These are phyloP conservation scores for Xylariaceae sp. DNA, from an alignment of 2,329 filamentous ascomycete species.

Conservation along the genomic window DNA sequence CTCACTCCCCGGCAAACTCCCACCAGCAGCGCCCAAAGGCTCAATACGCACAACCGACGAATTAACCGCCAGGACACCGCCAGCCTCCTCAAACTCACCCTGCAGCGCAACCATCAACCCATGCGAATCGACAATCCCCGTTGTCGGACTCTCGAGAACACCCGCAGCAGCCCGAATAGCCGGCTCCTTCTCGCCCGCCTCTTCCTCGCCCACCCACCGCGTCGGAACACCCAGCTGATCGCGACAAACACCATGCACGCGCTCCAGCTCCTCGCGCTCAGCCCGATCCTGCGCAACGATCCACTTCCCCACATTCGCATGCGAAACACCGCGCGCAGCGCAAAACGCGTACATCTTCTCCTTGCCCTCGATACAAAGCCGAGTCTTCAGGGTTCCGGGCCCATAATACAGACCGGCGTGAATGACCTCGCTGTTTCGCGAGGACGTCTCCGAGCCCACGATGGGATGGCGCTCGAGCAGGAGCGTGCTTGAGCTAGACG, in stretches of 20 bases:
- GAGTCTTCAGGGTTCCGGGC: constrained; percentile 67
- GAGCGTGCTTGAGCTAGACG: constrained; percentile 58
- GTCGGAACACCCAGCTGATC: constrained; percentile 57
- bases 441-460: constrained; percentile 80
- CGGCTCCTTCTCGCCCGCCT: constrained; percentile 64
- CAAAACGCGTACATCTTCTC: constrained; percentile 76
- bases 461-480: constrained; percentile 73
- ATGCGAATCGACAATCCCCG: constrained; percentile 88
- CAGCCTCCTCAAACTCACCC: constrained; percentile 68
- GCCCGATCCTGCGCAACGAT: constrained; percentile 77
- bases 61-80: constrained; percentile 67
- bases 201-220: constrained; percentile 58
- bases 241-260: constrained; percentile 43
- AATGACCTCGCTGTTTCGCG: constrained; percentile 91
- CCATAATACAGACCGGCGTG: constrained; percentile 95
- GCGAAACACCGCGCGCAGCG: constrained; percentile 57
- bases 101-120: constrained; percentile 75
- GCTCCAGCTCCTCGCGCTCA: constrained; percentile 60
- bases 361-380: constrained; percentile 73
- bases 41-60: constrained; percentile 59
- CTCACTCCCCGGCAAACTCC: constrained; percentile 37
- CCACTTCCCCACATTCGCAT: constrained; percentile 83
- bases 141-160: constrained; percentile 76
- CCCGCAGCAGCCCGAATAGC: constrained; percentile 66
- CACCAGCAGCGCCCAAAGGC: constrained; percentile 35